Conservation (phyloP, 331 rosid genomes). For the Ulmus americana region DNA sequence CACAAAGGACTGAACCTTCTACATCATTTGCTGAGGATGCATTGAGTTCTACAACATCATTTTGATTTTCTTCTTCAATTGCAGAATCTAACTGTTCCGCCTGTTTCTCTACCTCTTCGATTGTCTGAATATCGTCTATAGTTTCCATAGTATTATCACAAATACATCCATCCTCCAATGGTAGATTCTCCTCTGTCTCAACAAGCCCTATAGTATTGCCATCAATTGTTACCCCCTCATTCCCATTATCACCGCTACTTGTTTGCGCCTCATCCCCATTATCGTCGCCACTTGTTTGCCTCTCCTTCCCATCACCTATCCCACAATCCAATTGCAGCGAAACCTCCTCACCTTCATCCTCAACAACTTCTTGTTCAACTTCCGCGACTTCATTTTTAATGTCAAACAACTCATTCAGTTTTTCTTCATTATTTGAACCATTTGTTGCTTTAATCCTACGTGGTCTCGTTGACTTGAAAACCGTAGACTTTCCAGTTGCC, state of each 20-base stretch:
- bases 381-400: slow-evolving; percentile 32
- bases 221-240: slow-evolving; percentile 23
- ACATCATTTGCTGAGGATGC: slow-evolving; percentile 26
- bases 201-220: slow-evolving; percentile 10
- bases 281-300: slow-evolving; percentile 22
- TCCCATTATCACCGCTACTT: no score
- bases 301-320: slow-evolving; percentile 5
- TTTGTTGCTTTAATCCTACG: slow-evolving; percentile 52
- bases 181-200: slow-evolving; percentile 38
- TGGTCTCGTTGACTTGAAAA: slow-evolving; percentile 50
- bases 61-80: slow-evolving; percentile 38
- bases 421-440: slow-evolving; percentile 25
- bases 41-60: slow-evolving; percentile 33
- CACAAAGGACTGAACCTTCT: slow-evolving; percentile 37
- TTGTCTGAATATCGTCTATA: not conserved
- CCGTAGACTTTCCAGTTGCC: slow-evolving; percentile 40
- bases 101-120: slow-evolving; percentile 26
- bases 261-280: no score
- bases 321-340: slow-evolving; percentile 7
- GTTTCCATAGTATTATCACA: slow-evolving; percentile 26
- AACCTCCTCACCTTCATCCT: slow-evolving; percentile 9
- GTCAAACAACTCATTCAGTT: slow-evolving; percentile 27
- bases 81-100: slow-evolving; percentile 34
- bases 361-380: slow-evolving; percentile 32
- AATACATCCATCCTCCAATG: slow-evolving; percentile 33